Conservation (phyloP, 805 yeast species). For the Clavispora fructus region DNA sequence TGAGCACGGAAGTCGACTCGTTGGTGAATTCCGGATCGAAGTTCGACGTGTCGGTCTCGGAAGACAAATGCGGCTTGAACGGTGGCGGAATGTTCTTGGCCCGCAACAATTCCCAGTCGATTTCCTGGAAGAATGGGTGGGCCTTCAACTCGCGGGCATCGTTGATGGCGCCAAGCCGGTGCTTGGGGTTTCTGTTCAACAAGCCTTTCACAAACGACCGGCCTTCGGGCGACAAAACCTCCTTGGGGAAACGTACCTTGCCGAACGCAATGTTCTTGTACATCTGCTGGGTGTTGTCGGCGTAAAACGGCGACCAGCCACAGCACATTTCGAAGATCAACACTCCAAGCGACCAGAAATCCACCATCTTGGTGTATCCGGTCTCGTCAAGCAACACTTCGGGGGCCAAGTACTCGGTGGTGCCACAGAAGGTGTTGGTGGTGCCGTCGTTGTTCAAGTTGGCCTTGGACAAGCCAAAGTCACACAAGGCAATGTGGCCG, state of each 20-base stretch:
- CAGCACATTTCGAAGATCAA: constrained; percentile 98
- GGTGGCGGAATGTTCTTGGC: constrained; percentile 92
- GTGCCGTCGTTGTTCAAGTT: constrained; percentile 81
- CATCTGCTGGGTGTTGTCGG: constrained; percentile 98
- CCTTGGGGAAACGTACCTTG: constrained; percentile 95
- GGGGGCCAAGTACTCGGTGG: constrained; percentile 97
- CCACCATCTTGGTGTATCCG: constrained; percentile 98
- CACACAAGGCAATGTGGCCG: constrained; percentile 96
- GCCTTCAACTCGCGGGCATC: constrained; percentile 91
- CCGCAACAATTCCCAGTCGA: constrained; percentile 80
- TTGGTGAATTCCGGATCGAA: constrained; percentile 97
- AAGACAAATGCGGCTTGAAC: constrained; percentile 85
- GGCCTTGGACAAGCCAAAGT: constrained; percentile 94
- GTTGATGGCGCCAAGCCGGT: constrained; percentile 83
- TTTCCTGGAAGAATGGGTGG: constrained; percentile 86
- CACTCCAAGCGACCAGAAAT: constrained; percentile 97
- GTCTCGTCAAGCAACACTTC: constrained; percentile 92
- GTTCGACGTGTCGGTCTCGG: constrained; percentile 92
- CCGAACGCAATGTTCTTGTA: constrained; percentile 98
- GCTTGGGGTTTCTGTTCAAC: constrained; percentile 91
- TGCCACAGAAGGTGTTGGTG: constrained; percentile 96
- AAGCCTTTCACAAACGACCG: constrained; percentile 93
- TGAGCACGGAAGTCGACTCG: constrained; percentile 79
- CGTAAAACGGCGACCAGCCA: constrained; percentile 99
- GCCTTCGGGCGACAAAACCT: constrained; percentile 88